A percentile compares a stretch with the other conserved stretches of the same genome.
These are phyloP conservation scores for Neonectria magnoliae DNA, from an alignment of 2,329 filamentous ascomycete species.

Conservation along the genomic window DNA sequence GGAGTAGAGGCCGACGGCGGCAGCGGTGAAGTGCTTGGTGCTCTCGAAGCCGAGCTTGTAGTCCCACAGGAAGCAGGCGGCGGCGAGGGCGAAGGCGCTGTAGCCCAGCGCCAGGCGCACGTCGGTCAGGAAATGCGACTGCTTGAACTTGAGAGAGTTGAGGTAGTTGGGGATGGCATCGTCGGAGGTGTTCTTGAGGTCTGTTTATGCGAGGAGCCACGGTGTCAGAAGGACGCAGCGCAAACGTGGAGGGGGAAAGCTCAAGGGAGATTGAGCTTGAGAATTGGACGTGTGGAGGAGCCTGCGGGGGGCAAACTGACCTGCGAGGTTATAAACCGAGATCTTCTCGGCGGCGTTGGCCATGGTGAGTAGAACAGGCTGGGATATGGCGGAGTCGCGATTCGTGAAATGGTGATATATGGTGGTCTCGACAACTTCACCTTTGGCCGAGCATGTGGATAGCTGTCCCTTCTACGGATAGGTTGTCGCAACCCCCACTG, in stretches of 20 bases:
- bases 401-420: slow-evolving; percentile 7
- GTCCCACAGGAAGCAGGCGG: slow-evolving; percentile 88
- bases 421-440: slow-evolving; percentile 18
- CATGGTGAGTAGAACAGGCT: slow-evolving; percentile 40
- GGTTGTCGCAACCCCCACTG: background rate
- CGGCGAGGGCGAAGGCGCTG: slow-evolving; percentile 80
- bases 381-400: slow-evolving; percentile 13
- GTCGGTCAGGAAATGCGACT: slow-evolving; percentile 83
- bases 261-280: background rate
- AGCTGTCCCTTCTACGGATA: slow-evolving; percentile 27
- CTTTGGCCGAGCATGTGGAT: slow-evolving; percentile 13
- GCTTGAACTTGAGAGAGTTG: slow-evolving; percentile 84
- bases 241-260: slow-evolving; percentile 1
- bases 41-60: slow-evolving; percentile 89
- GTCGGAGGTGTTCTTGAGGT: slow-evolving; percentile 96
- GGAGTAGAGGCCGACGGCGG: slow-evolving; percentile 83
- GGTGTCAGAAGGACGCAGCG: slow-evolving; percentile 37
- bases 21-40: slow-evolving; percentile 83
- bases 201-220: slow-evolving; percentile 57
- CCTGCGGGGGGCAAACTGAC: slow-evolving; percentile 50
- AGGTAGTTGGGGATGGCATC: slow-evolving; percentile 95
- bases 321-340: slow-evolving; percentile 73
- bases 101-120: slow-evolving; percentile 87
- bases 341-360: slow-evolving; percentile 62
- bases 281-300: background rate